These are phyloP conservation scores for Microdochium trichocladiopsis DNA, from an alignment of 2,329 filamentous ascomycete species.

Conservation along the genomic window DNA sequence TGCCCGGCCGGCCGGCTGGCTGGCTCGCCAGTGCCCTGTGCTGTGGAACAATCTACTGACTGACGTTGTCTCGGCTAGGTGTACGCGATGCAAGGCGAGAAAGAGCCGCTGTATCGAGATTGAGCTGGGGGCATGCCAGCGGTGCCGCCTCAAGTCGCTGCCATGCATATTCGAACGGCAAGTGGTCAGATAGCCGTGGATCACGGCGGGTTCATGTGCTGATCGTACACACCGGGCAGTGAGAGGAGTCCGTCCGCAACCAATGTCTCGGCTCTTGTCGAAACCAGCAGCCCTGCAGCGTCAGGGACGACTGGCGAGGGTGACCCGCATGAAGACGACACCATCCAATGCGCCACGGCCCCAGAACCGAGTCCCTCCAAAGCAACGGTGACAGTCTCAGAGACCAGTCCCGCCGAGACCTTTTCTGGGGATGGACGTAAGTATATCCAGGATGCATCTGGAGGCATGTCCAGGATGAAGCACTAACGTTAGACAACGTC, in stretches of 20 bases:
- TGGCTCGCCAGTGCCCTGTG: background rate
- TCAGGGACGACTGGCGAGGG: background rate
- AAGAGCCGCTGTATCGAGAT: conserved; percentile 26
- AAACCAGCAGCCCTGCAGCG: background rate
- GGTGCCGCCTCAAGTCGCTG: conserved; percentile 16
- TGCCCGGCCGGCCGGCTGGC: background rate
- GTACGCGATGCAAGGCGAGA: conserved; percentile 23
- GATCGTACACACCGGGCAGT: background rate
- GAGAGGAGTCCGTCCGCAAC: conserved; percentile 1
- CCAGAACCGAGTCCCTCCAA: conserved; percentile 1
- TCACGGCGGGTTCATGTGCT: background rate
- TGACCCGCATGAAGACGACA: background rate
- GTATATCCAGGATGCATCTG: no score
- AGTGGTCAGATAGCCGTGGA: no score
- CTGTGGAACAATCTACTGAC: background rate
- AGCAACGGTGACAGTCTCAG: conserved; percentile 4
- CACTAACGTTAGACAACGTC: no score
- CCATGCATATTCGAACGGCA: conserved; percentile 8
- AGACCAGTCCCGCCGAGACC: conserved; percentile 2
- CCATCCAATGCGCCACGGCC: background rate
- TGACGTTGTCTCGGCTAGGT: conserved; percentile 8
- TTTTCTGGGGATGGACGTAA: conserved; percentile 2
- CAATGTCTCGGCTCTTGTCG: background rate
- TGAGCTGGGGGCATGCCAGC: conserved; percentile 14
- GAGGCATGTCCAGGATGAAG: no score